These are phyloP conservation scores for Suillus paluster DNA, from an alignment of 768 basidiomycete genomes.

Conservation along the genomic window DNA sequence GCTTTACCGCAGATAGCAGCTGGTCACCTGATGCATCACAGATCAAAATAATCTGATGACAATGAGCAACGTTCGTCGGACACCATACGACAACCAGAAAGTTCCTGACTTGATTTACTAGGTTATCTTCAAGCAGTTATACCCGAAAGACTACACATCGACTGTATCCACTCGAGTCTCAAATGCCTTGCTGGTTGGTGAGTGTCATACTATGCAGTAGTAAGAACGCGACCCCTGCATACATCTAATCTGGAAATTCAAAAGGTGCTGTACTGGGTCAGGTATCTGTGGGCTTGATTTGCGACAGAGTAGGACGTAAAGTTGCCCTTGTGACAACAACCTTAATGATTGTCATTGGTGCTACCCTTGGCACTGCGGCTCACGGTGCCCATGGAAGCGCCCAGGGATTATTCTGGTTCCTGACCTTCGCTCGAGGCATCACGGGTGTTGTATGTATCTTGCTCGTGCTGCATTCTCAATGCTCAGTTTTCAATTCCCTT, in stretches of 20 bases:
- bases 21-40: constrained; percentile 27
- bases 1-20: constrained; percentile 5
- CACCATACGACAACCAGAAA: neutral
- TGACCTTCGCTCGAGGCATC: constrained; percentile 73
- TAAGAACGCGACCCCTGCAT: neutral
- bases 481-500: constrained; percentile 5
- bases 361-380: constrained; percentile 69
- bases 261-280: constrained; percentile 67
- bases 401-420: constrained; percentile 71
- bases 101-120: constrained; percentile 30
- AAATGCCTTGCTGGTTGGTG: constrained; percentile 72
- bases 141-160: constrained; percentile 65
- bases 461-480: neutral
- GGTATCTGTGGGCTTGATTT: constrained; percentile 66
- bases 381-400: constrained; percentile 61
- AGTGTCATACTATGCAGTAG: constrained; percentile 21
- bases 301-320: constrained; percentile 76
- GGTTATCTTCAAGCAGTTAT: constrained; percentile 69
- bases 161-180: constrained; percentile 68
- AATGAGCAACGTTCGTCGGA: constrained; percentile 56
- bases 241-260: constrained; percentile 11
- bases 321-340: constrained; percentile 75
- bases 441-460: constrained; percentile 58
- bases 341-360: constrained; percentile 68
- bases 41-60: constrained; percentile 78